These are phyloP conservation scores for Colletotrichum costaricense DNA, from an alignment of 2,329 filamentous ascomycete genomes.

Conservation along the genomic window DNA sequence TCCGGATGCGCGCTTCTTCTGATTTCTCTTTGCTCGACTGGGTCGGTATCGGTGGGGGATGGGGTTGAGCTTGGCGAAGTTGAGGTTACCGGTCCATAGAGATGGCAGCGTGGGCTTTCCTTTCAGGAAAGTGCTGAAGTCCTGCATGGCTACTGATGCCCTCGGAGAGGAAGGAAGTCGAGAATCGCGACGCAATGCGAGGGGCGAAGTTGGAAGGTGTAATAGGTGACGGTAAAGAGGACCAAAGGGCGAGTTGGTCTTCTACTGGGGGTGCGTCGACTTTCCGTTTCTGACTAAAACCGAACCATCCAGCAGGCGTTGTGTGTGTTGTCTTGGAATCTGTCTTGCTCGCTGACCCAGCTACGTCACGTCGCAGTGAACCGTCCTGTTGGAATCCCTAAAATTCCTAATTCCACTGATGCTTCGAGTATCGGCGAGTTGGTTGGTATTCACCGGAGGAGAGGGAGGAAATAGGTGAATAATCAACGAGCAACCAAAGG, in stretches of 20 bases:
- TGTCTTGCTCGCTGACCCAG: constrained; percentile 3
- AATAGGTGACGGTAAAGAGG: constrained; percentile 5
- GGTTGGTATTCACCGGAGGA: constrained; percentile 7
- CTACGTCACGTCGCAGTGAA: constrained; percentile 25
- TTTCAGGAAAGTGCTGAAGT: constrained; percentile 49
- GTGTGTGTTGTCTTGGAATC: background rate
- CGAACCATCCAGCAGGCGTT: constrained; percentile 24
- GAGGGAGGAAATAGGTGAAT: constrained; percentile 9
- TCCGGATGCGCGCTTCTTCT: constrained; percentile 49
- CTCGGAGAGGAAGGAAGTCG: background rate
- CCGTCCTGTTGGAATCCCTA: background rate
- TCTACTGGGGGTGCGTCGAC: constrained; percentile 2
- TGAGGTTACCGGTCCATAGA: constrained; percentile 53
- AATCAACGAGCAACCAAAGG: background rate
- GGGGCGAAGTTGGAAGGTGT: constrained; percentile 1
- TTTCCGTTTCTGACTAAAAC: constrained; percentile 21
- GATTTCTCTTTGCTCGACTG: constrained; percentile 51
- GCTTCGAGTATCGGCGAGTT: background rate
- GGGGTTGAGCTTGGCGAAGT: constrained; percentile 55
- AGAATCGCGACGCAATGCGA: constrained; percentile 3
- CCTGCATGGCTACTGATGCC: constrained; percentile 46
- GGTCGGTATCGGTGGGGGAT: constrained; percentile 53
- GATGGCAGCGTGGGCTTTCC: constrained; percentile 53
- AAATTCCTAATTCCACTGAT: constrained; percentile 1
- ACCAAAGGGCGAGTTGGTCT: constrained; percentile 13